Base-by-base conservation (phyloP, 2,329 filamentous ascomycete species). In the Orbilia blumenaviensis region DNA sequence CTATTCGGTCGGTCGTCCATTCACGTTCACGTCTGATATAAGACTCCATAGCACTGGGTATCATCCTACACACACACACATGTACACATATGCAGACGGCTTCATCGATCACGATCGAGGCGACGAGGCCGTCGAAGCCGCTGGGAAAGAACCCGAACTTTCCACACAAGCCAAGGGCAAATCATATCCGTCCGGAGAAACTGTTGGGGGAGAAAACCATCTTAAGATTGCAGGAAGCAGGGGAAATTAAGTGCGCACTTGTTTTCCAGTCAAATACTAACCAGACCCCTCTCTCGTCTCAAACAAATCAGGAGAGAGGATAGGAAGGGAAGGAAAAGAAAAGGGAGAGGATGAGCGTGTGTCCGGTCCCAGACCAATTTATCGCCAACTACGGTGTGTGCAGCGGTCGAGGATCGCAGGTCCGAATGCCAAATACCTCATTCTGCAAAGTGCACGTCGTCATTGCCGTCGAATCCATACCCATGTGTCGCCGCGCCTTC, bases 401-500 rank as follows among this genome's bases (percentile, higher is more conserved):
- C 56, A 32, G 42, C 42, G 25, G 36, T 58, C 29, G 34, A 56
- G 71, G 71, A 75, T 75, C 71, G 71, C 42, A 75, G 63, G 62
- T 67, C 71, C 71, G 71, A 58, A 75, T 75, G 71, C 71, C 71
- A 75, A 75, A 75, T 75, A 67, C 71, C 71, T 68, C 71, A 75
- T 38, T 42, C 42, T 41, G 46, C 62, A 48, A 50, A 42, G 62
- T 56, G 52, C 16, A 66, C 50, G 29, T 71, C 56, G 56, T 56
- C 54, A 62, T 63, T 52, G 46, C 32, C 62, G 38, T 75, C 54
- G 46, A 34, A 54, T 69, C 41, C 54, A 48, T 66, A 54, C 46
- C 63, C 29, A 61, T 41, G 42, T 44, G 50, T 25, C 36, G 46
- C 48, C 62, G 46, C 42, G 38, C 38, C 41, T 36, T 46, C 56